phyloP scores from a whole-genome alignment of 495 filamentous ascomycete species.

The Penicillium macrosclerotiorum region DNA sequence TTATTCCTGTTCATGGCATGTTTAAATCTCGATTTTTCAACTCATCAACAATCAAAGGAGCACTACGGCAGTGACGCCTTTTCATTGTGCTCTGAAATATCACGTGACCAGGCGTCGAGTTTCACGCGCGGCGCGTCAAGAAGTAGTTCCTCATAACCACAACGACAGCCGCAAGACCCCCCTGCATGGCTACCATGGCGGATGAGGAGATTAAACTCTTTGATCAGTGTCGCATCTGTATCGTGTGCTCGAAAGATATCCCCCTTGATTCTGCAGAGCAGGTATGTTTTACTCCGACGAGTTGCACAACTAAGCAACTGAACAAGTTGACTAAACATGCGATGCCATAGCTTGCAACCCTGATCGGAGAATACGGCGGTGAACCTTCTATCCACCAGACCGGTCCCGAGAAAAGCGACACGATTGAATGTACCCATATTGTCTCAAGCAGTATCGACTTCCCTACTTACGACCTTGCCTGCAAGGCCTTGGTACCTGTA shows the following conservation, averaged over 20 bases:
- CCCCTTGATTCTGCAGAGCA: conserved; percentile 41
- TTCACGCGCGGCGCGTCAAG: conserved; percentile 9
- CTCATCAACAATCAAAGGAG: no score
- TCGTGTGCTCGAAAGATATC: conserved; percentile 50
- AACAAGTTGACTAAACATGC: background rate
- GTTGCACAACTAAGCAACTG: conserved; percentile 7
- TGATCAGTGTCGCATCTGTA: conserved; percentile 42
- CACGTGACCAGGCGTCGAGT: conserved; percentile 15
- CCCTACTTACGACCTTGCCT: conserved; percentile 68
- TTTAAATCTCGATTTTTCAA: no score
- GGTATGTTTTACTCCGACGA: conserved; percentile 22
- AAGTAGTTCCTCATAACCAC: background rate
- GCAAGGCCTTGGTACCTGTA: conserved; percentile 74
- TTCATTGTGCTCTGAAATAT: background rate
- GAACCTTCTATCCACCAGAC: conserved; percentile 44
- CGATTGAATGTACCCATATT: conserved; percentile 71
- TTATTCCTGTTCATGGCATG: no score
- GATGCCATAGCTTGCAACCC: conserved; percentile 40
- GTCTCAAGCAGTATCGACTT: conserved; percentile 86
- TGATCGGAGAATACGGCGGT: conserved; percentile 53
- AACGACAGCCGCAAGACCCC: background rate
- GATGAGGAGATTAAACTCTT: conserved; percentile 38
- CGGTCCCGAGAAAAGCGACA: conserved; percentile 45
- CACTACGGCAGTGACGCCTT: no score
- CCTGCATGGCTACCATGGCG: conserved; percentile 27